Conservation (phyloP, 768 basidiomycete genomes). For the Tremella mesenterica region DNA sequence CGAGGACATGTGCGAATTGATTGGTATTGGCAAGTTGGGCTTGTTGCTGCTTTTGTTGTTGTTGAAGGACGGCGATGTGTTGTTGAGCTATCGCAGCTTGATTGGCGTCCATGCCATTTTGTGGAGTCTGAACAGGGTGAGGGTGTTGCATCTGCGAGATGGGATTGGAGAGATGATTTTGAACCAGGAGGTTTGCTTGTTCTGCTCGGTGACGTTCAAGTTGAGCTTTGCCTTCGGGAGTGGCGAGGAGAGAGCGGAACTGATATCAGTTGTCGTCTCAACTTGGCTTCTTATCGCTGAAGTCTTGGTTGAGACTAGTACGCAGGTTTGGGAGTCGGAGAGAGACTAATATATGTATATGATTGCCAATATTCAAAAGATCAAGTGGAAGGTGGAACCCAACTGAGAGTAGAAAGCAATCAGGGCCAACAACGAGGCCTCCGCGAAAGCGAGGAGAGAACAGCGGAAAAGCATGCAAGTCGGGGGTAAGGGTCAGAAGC, state of each 20-base stretch:
- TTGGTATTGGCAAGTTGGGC: slow-evolving; percentile 7
- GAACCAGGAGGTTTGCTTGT: slow-evolving; percentile 17
- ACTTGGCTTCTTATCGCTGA: neutral
- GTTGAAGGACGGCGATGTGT: slow-evolving; percentile 11
- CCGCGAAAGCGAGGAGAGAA: no score
- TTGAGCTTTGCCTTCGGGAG: slow-evolving; percentile 24
- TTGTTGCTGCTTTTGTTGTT: slow-evolving; percentile 24
- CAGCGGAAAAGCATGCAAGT: neutral
- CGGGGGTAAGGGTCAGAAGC: neutral
- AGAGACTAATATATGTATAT: no score
- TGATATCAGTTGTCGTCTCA: slow-evolving; percentile 4
- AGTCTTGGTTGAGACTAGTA: no score
- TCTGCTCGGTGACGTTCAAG: slow-evolving; percentile 17
- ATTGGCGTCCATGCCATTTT: neutral
- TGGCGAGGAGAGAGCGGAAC: slow-evolving; percentile 23
- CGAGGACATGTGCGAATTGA: slow-evolving; percentile 10
- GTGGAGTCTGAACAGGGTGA: slow-evolving; percentile 6
- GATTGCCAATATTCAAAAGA: no score
- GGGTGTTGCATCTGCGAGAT: slow-evolving; percentile 19
- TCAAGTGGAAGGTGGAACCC: no score
- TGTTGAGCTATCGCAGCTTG: slow-evolving; percentile 14
- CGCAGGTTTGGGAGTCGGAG: no score
- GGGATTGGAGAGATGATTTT: slow-evolving; percentile 10
- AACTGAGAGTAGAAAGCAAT: no score
- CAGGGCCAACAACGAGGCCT: no score